A percentile compares a stretch with the other conserved stretches of the same genome.
Evolutionary conservation across 345 rosid genomes (phyloP).

Genomic region (Heritiera fomes): DNA sequence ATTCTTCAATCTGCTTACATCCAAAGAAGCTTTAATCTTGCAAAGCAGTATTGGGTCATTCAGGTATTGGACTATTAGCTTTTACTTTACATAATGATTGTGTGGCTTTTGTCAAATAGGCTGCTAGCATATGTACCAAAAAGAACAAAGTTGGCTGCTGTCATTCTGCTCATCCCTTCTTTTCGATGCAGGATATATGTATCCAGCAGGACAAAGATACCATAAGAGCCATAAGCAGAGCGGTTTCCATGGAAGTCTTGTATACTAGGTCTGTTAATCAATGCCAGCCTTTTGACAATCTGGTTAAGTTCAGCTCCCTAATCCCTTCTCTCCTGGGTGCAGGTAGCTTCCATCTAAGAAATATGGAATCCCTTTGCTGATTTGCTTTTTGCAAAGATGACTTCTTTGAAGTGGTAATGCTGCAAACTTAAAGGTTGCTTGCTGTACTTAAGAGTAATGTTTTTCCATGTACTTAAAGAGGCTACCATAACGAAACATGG

Average conservation of each 20-base stretch:
- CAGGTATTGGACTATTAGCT: not conserved
- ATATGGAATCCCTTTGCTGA: not conserved
- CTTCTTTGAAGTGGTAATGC: slow-evolving; percentile 4
- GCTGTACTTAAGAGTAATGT: not conserved
- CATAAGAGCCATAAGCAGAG: not conserved
- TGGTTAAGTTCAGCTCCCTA: not conserved
- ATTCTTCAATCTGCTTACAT: not conserved
- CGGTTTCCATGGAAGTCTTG: not conserved
- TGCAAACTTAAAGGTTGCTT: not conserved
- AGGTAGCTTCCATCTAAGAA: not conserved
- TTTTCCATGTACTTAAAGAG: not conserved
- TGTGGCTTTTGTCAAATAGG: not conserved
- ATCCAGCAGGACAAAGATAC: not conserved
- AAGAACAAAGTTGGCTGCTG: not conserved
- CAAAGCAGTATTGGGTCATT: not conserved
- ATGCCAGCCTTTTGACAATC: not conserved
- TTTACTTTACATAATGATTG: not conserved
- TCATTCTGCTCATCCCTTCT: not conserved
- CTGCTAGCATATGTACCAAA: not conserved
- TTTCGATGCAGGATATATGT: not conserved
- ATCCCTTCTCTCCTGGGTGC: not conserved
- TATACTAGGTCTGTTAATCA: not conserved
- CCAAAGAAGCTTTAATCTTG: not conserved
- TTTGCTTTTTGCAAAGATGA: slow-evolving; percentile 1
- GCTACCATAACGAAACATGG: not conserved